Evolutionary conservation across 2,329 filamentous ascomycete species (phyloP).

Genomic region (Fusarium annulatum): DNA sequence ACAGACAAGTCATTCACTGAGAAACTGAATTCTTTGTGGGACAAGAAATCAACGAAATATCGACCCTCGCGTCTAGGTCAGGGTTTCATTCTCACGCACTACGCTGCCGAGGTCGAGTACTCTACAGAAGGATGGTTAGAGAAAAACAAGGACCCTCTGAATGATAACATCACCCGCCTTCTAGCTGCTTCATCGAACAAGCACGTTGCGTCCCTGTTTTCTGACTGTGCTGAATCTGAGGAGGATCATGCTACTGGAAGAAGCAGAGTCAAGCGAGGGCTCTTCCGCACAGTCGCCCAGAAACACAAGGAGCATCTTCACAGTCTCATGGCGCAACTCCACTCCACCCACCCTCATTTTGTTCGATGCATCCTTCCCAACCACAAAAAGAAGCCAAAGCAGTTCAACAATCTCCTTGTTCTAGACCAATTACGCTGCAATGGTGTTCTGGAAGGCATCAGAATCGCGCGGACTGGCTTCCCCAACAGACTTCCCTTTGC

Average conservation of each 20-base stretch:
- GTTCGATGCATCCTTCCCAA: conserved; percentile 98
- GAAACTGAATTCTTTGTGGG: conserved; percentile 96
- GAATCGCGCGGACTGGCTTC: conserved; percentile 96
- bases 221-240: conserved; percentile 85
- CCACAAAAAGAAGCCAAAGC: conserved; percentile 96
- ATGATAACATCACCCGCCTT: conserved; percentile 94
- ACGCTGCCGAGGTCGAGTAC: conserved; percentile 97
- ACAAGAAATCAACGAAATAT: conserved; percentile 95
- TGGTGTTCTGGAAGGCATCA: conserved; percentile 97
- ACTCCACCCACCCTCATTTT: conserved; percentile 97
- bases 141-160: conserved; percentile 98
- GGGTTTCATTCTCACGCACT: conserved; percentile 96
- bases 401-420: conserved; percentile 90
- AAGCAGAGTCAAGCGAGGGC: conserved; percentile 93
- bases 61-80: conserved; percentile 86
- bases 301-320: conserved; percentile 98
- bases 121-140: conserved; percentile 95
- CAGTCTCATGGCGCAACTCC: conserved; percentile 92
- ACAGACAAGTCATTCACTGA: conserved; percentile 98
- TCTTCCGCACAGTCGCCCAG: conserved; percentile 97
- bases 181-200: conserved; percentile 84
- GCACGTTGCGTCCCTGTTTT: conserved; percentile 86
- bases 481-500: conserved; percentile 92
- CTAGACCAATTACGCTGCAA: conserved; percentile 98
- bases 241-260: conserved; percentile 75